Evolutionary conservation across 306 rosid species (phyloP), one percentile per base, ranked within the genome.

Genomic region (Oxytropis ochrocephala): DNA sequence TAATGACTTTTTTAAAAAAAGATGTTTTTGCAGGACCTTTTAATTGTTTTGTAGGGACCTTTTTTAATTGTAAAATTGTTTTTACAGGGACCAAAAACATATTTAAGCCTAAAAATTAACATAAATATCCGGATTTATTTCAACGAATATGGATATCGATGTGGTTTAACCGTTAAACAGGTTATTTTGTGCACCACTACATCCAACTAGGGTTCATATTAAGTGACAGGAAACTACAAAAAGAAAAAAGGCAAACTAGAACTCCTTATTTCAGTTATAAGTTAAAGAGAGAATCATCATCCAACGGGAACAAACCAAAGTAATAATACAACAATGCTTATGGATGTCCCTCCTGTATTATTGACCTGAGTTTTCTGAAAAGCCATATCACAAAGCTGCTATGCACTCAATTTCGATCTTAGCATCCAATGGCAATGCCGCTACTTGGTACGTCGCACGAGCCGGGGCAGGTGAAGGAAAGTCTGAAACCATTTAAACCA

Each of bases 391-490:
- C 49, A 90, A 74, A 12, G 92, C 75, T 68, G 96, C 98, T 43
- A 94, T 84, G 79, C 96, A 94, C 85, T 94, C 98, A 8, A 94
- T 88, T 82, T 94, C 98, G 52, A 94, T 89, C 92, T 87, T 94
- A 16, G 97, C 98, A 65, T 88, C 94, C 84, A 90, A 67, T 3
- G 98, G 98, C 81, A 94, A 84, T 9, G 89, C 90, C 3, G 97
- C 98, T 49, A 90, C 98, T 76, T 90, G 92, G 80, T 82, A 94
- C 0, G 96, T 94, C 17, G 98, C 74, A 7, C 98, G 97, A 27
- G 98, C 97, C 0, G 98, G 98, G 11, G 96, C 85, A 5, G 96
- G 94, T 1, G 90, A 79, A 41, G 90, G 79, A 57, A 94, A 94
- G 70, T 86, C 97, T 90, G 84, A 75, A 72, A 64, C 21, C 70